These are phyloP conservation scores for Globisporangium rhizosaccharum DNA, from an alignment of 352 stramenopile species.

Conservation along the genomic window DNA sequence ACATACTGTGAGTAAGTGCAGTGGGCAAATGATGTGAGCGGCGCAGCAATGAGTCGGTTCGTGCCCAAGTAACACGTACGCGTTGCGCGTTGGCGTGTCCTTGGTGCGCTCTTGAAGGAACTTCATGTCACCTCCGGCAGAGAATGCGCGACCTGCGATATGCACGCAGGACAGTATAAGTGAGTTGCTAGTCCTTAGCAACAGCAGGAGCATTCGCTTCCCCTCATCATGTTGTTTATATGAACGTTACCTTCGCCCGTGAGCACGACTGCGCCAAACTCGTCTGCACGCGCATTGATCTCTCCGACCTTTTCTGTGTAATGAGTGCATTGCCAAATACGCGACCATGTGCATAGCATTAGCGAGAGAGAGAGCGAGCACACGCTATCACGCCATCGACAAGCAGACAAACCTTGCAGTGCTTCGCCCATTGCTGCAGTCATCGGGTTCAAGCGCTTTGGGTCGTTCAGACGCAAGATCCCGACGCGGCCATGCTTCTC, in stretches of 20 bases:
- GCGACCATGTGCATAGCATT: neutral
- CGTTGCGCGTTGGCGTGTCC: conserved; percentile 77
- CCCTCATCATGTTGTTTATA: neutral
- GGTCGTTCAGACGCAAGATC: conserved; percentile 68
- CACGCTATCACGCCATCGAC: neutral
- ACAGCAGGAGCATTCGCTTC: neutral
- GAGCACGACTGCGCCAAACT: conserved; percentile 71
- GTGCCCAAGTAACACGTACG: conserved; percentile 15
- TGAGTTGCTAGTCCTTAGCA: too few relatives aligned
- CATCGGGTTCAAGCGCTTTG: conserved; percentile 83
- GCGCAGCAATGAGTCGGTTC: neutral
- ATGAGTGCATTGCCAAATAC: neutral
- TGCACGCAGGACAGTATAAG: too few relatives aligned
- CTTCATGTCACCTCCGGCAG: conserved; percentile 77
- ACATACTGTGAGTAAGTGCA: neutral
- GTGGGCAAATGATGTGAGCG: too few relatives aligned
- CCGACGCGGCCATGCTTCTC: conserved; percentile 40
- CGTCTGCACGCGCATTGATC: conserved; percentile 38
- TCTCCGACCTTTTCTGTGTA: conserved; percentile 36
- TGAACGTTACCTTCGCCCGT: conserved; percentile 43
- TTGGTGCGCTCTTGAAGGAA: conserved; percentile 59
- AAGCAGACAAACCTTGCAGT: conserved; percentile 28
- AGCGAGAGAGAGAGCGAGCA: too few relatives aligned
- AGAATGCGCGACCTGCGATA: conserved; percentile 61
- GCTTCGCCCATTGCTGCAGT: conserved; percentile 77